Evolutionary conservation across 768 basidiomycete species (phyloP), one percentile per base, ranked within the genome.

Genomic region (Naganishia vaughanmartiniae): DNA sequence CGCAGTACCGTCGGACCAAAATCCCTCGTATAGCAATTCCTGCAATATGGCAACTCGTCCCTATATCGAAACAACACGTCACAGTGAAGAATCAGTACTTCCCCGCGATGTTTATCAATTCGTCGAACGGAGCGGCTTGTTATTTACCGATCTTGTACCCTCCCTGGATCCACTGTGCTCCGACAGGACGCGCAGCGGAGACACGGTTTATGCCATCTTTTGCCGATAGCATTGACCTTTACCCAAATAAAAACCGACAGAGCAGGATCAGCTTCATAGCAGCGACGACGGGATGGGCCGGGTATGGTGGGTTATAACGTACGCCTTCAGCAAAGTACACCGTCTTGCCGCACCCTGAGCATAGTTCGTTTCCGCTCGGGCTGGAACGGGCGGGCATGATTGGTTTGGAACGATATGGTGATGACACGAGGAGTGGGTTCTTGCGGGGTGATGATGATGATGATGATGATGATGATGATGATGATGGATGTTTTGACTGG

Each of bases 61-160:
- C 57, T 58, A 51, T 3, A 7, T 24, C 4, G 24, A 33, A 24
- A 42, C 15, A 42, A 36, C 15, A 34, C 34, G 57, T 12, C 34
- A n/a, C 34, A 6, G 14, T 58, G 33, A 34, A 5, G 17, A n/a
- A n/a, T 31, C 33, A 31, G 34, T 34, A 21, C 7, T 42, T 2
- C 42, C 15, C 42, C 42, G 24, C 33, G 34, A 17, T 15, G 24
- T 34, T 14, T 4, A 26, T n/a, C 48, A 51, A 51, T n/a, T 7
- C 51, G 26, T 7, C 66, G 42, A 42, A n/a, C n/a, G 4, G 34
- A 42, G 42, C 14, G 14, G 15, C n/a, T n/a, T 9, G 42, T 42
- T 12, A 39, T 77, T 30, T 76, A 74, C 42, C 75, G 73, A 70
- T 81, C 80, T 14, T 78, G 75, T 10, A 79, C 74, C 66, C 74